Percentiles rank a stretch among this genome's conserved stretches.
Conservation (phyloP, 345 rosid genomes). For the Adansonia digitata region DNA sequence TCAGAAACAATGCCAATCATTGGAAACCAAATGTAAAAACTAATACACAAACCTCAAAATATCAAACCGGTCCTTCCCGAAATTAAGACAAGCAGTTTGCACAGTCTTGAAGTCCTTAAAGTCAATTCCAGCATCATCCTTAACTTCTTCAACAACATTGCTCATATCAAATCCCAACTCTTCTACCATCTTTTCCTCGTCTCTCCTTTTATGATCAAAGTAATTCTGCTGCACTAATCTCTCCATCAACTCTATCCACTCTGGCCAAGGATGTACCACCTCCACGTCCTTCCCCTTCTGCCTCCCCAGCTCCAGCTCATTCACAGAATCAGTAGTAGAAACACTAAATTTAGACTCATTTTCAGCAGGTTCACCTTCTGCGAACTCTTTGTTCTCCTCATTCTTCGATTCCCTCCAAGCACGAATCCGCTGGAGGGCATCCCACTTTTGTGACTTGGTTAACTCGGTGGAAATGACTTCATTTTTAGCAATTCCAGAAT, state of each 20-base stretch:
- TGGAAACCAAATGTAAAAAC: background rate
- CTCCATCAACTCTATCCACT: slow-evolving; percentile 95
- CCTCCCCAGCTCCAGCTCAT: slow-evolving; percentile 17
- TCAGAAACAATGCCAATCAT: background rate
- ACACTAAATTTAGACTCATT: background rate
- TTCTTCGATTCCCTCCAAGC: slow-evolving; percentile 6
- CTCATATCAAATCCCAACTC: slow-evolving; percentile 49
- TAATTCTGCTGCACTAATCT: slow-evolving; percentile 80
- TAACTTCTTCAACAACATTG: slow-evolving; percentile 21
- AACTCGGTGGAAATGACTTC: background rate
- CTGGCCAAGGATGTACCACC: slow-evolving; percentile 96
- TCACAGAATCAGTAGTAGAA: background rate
- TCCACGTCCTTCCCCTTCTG: slow-evolving; percentile 40
- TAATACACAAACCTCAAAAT: slow-evolving; percentile 63
- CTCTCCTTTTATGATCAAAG: slow-evolving; percentile 76
- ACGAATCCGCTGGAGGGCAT: slow-evolving; percentile 12
- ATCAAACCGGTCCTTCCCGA: slow-evolving; percentile 96
- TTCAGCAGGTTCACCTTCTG: background rate
- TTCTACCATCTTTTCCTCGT: slow-evolving; percentile 57
- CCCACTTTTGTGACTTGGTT: background rate
- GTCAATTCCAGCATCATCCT: slow-evolving; percentile 44
- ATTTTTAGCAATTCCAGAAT: background rate
- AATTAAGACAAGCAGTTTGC: slow-evolving; percentile 76
- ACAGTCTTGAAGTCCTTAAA: slow-evolving; percentile 67
- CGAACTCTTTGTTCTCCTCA: background rate